These are phyloP conservation scores for Yarrowia sp. DNA, from an alignment of 805 yeast species.

Conservation along the genomic window DNA sequence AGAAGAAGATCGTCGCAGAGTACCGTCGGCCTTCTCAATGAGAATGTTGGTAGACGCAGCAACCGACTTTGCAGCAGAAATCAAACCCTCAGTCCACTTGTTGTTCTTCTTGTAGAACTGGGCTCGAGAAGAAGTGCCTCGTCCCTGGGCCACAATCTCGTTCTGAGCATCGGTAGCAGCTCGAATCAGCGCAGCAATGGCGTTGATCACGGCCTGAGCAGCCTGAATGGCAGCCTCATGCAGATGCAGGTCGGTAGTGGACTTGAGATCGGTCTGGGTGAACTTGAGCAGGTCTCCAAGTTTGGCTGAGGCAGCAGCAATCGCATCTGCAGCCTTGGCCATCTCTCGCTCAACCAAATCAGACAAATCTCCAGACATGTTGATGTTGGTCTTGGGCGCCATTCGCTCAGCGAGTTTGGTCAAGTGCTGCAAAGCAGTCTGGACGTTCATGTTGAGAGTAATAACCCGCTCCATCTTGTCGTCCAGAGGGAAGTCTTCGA, in stretches of 20 bases:
- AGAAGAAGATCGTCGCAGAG: slow-evolving; percentile 57
- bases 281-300: slow-evolving; percentile 49
- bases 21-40: slow-evolving; percentile 85
- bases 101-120: slow-evolving; percentile 83
- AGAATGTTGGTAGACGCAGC: slow-evolving; percentile 79
- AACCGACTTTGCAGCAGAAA: slow-evolving; percentile 84
- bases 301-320: slow-evolving; percentile 61
- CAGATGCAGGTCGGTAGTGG: slow-evolving; percentile 60
- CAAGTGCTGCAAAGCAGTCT: slow-evolving; percentile 62
- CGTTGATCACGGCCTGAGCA: slow-evolving; percentile 76
- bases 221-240: slow-evolving; percentile 75
- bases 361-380: slow-evolving; percentile 51
- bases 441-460: slow-evolving; percentile 70
- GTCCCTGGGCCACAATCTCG: slow-evolving; percentile 73
- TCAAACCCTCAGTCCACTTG: slow-evolving; percentile 91
- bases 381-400: slow-evolving; percentile 44
- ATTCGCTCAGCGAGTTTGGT: slow-evolving; percentile 56
- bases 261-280: slow-evolving; percentile 48
- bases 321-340: slow-evolving; percentile 67
- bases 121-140: slow-evolving; percentile 62
- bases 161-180: slow-evolving; percentile 79
- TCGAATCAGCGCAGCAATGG: slow-evolving; percentile 66
- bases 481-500: slow-evolving; percentile 48
- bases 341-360: slow-evolving; percentile 72
- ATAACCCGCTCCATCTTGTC: slow-evolving; percentile 76